Base-by-base conservation (phyloP, 352 stramenopile genomes). In the Phytophthora sansomeana region DNA sequence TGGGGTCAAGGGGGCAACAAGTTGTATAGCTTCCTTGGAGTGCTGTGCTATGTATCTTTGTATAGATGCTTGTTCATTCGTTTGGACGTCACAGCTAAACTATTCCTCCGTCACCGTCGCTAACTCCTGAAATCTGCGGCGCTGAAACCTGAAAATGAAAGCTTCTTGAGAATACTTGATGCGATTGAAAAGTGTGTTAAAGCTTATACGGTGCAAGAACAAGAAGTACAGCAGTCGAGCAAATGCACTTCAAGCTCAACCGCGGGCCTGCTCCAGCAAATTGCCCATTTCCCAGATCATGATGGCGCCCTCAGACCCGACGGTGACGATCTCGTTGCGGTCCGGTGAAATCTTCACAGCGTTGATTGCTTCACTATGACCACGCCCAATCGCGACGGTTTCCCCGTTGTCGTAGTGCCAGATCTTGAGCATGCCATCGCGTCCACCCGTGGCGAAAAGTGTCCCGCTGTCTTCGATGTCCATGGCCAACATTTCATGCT, bases 341-440 rank as follows among this genome's bases (percentile, higher is more conserved):
- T 99, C 96, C 7, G 97, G 96, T 17, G 89, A 97, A 50, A 99
- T 95, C 55, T 92, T 94, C 33, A 99, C 91, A 17, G 89, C 87
- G 49, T 96, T 91, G 53, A 99, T 96, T n/a, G 78, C 80, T 42
- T 97, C 96, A 63, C 88, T 98, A 76, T 99, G 97, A 26, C 96
- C 97, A 28, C 92, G 83, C 19, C 96, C 97, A 38, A 92, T 83
- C 1, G 75, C 83, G 6, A 97, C 75, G 4, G 88, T 81, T 65
- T 98, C 82, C 41, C 96, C 97, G 66, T 99, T 97, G 78, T 99
- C 96, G 74, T 99, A 99, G 72, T 98, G 83, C 93, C 96, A 99
- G 26, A 99, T 77, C 69, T 96, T 98, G 26, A 99, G 74, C 44
- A 96, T 76, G 4, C 89, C 92, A 69, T 98, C 96, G 49, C 86